Base-by-base conservation (phyloP, 352 stramenopile species). In the Lagenidium sp. region DNA sequence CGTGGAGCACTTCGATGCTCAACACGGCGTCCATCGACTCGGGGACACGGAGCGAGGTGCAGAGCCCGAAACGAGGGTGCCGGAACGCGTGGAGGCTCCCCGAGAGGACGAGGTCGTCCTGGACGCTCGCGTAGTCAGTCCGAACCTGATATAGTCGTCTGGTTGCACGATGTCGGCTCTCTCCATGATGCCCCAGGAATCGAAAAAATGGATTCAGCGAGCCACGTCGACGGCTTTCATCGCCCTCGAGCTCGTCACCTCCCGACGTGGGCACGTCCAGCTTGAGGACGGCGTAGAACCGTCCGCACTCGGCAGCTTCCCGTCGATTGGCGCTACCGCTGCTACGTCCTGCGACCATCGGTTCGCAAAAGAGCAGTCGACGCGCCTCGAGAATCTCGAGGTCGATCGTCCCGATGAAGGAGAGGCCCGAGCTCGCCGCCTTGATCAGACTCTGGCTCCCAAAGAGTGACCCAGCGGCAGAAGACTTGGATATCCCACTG, bases 371-470 rank as follows among this genome's bases (percentile, higher is more conserved):
- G n/a, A n/a, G 44, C 21, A 74, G 36, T 19, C 56, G 53, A 12
- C 70, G 49, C 15, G 65, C 70, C 31, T 83, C 74, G 6, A 86
- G 48, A 1, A 86, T 22, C 28, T 86, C 74, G 15, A 86, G 61
- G 16, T 77, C 47, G 15, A 86, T 19, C 29, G 72, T 68, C 16
- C 73, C 73, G 18, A 86, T 82, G 32, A 86, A 86, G 18, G 62
- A 41, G 23, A 64, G 50, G 22, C 57, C 65, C 12, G 38, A 35
- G 1, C 36, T 31, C 15, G 16, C 15, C 11, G 41, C 13, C 1
- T 24, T n/a, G 21, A 53, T 25, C 15, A 54, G 21, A 24, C 28
- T 15, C 8, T 15, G 28, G 8, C 8, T 15, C 8, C 8, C 28
- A 15, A 8, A 15, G n/a, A n/a, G n/a, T n/a, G n/a, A n/a, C n/a